Evolutionary conservation across 805 yeast genomes (phyloP).

Genomic region (Ogataea dorogensis): DNA sequence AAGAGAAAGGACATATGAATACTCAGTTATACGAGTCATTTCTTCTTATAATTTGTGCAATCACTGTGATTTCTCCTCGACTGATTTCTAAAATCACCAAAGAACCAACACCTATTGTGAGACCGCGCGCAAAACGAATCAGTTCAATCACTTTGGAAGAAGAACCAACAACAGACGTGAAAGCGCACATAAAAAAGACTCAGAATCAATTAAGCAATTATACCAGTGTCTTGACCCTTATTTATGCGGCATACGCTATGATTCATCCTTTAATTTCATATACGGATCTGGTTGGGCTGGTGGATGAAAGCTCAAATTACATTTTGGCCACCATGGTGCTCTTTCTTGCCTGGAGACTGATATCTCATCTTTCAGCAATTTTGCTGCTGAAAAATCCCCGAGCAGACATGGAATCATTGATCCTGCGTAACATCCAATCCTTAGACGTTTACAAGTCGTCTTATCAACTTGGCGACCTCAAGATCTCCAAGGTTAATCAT

Average conservation of each 20-base stretch:
- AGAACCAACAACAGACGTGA: slow-evolving; percentile 20
- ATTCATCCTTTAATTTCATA: slow-evolving; percentile 27
- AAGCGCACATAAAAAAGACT: slow-evolving; percentile 10
- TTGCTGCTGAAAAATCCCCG: slow-evolving; percentile 54
- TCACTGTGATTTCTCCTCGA: slow-evolving; percentile 37
- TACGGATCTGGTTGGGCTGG: slow-evolving; percentile 20
- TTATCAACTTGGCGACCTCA: slow-evolving; percentile 48
- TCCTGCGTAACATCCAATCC: slow-evolving; percentile 44
- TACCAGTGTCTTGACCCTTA: slow-evolving; percentile 44
- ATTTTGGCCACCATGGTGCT: slow-evolving; percentile 26
- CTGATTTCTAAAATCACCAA: slow-evolving; percentile 14
- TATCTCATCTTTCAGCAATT: slow-evolving; percentile 49
- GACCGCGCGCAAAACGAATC: slow-evolving; percentile 23
- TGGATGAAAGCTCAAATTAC: slow-evolving; percentile 28
- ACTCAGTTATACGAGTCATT: slow-evolving; percentile 31
- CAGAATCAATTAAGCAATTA: slow-evolving; percentile 35
- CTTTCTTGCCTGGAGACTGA: slow-evolving; percentile 37
- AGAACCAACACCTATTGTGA: slow-evolving; percentile 8
- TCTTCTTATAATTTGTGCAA: slow-evolving; percentile 23
- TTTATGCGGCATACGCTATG: slow-evolving; percentile 32
- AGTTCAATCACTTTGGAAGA: slow-evolving; percentile 28
- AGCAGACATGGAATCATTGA: slow-evolving; percentile 35
- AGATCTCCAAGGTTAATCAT: slow-evolving; percentile 62
- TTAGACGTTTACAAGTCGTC: slow-evolving; percentile 52
- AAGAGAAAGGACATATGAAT: slow-evolving; percentile 22